phyloP scores from a whole-genome alignment of 2,329 filamentous ascomycete genomes.

The Dothidotthia symphoricarpi region DNA sequence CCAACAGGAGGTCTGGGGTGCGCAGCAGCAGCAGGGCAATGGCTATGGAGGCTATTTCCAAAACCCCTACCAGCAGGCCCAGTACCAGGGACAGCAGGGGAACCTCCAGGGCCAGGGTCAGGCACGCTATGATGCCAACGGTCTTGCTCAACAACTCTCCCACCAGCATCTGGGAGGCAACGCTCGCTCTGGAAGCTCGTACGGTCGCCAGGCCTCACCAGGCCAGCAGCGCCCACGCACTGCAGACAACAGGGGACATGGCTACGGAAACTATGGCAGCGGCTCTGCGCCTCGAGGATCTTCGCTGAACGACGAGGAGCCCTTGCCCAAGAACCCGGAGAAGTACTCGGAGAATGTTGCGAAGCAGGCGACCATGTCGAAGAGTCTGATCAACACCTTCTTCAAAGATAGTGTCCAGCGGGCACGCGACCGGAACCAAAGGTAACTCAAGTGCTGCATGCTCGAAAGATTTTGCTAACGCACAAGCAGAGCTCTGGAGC shows the following conservation, averaged over 20 bases:
- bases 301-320: constrained; percentile 59
- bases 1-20: constrained; percentile 61
- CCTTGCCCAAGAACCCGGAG: constrained; percentile 77
- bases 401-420: constrained; percentile 99
- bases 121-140: constrained; percentile 71
- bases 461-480: constrained; percentile 17
- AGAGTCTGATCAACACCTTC: constrained; percentile 70
- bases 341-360: constrained; percentile 84
- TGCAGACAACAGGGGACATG: constrained; percentile 61
- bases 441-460: constrained; percentile 54
- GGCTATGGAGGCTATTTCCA: constrained; percentile 52
- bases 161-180: constrained; percentile 84
- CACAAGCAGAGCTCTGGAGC: constrained; percentile 73
- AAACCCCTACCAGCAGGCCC: constrained; percentile 48
- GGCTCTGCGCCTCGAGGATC: constrained; percentile 64
- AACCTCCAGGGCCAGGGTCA: constrained; percentile 52
- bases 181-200: constrained; percentile 65
- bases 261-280: constrained; percentile 66
- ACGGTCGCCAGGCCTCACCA: constrained; percentile 67
- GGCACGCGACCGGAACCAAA: constrained; percentile 89
- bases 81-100: constrained; percentile 52
- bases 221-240: constrained; percentile 78
- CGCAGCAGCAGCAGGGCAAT: constrained; percentile 44
- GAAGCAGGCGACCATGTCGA: constrained; percentile 66
- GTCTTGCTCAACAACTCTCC: constrained; percentile 91